Evolutionary conservation across 495 filamentous ascomycete species (phyloP).

Genomic region (Talaromyces nanjingensis): DNA sequence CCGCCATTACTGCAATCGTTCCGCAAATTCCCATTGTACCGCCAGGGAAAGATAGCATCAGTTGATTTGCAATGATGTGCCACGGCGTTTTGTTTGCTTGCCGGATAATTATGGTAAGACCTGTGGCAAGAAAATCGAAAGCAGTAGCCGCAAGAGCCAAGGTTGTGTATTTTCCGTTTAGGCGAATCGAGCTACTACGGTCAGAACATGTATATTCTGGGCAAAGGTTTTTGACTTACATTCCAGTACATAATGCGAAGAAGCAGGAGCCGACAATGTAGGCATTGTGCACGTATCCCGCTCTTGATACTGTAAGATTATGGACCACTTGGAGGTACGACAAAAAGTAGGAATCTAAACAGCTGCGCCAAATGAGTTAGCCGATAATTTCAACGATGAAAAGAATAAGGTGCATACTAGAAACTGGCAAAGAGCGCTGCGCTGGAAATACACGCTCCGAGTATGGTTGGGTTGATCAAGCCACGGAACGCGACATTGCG

Average conservation of each 20-base stretch:
- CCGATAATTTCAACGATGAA: too few species aligned
- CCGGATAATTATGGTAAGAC: conserved; percentile 64
- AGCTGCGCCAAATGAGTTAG: conserved; percentile 10
- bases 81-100: conserved; percentile 49
- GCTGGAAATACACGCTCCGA: conserved; percentile 51
- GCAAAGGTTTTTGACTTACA: background rate
- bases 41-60: conserved; percentile 61
- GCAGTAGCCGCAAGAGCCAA: conserved; percentile 51
- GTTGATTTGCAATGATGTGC: conserved; percentile 66
- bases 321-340: conserved; percentile 73
- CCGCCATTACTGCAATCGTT: conserved; percentile 63
- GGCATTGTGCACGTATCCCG: conserved; percentile 48
- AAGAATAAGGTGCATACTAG: conserved; percentile 28
- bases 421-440: conserved; percentile 48
- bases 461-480: conserved; percentile 52
- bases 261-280: conserved; percentile 44
- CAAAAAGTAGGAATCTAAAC: conserved; percentile 56
- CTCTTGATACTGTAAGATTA: conserved; percentile 40
- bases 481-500: conserved; percentile 49
- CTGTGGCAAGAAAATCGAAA: conserved; percentile 47
- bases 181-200: conserved; percentile 47
- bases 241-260: conserved; percentile 8
- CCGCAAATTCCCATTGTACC: conserved; percentile 52
- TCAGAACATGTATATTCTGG: conserved; percentile 22
- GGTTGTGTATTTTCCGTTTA: conserved; percentile 48